Percentiles rank a stretch among this genome's conserved stretches.
Conservation (phyloP, 2,329 filamentous ascomycete genomes). For the Curvularia eragrostidis region DNA sequence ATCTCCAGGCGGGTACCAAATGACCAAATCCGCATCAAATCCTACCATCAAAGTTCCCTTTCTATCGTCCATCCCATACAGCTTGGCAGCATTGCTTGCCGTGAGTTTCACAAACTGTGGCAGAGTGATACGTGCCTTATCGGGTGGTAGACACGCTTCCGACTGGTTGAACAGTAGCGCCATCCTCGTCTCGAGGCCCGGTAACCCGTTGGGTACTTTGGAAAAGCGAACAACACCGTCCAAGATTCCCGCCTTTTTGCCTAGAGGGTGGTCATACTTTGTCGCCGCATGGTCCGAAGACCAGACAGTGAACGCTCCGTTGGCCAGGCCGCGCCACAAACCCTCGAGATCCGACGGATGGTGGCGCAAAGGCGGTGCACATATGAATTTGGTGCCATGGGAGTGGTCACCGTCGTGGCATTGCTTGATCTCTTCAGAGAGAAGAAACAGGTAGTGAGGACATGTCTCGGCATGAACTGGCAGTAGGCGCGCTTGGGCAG, state of each 20-base stretch:
- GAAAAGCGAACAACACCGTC: background rate
- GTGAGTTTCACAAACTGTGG: background rate
- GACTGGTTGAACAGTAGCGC: background rate
- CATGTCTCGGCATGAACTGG: background rate
- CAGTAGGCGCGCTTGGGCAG: background rate
- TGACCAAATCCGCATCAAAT: background rate
- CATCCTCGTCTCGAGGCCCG: background rate
- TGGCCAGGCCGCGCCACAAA: background rate
- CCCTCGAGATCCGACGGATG: background rate
- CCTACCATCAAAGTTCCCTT: background rate
- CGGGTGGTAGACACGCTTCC: background rate
- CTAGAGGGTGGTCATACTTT: background rate
- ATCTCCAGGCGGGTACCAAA: background rate
- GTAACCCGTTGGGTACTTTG: background rate
- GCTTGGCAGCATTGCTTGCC: background rate
- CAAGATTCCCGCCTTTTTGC: background rate
- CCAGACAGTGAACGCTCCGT: background rate
- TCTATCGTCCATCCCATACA: background rate
- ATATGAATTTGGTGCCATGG: background rate
- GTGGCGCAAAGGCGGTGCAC: background rate
- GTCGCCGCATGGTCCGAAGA: background rate
- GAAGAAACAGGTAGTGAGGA: background rate
- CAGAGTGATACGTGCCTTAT: background rate
- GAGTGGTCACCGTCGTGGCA: background rate
- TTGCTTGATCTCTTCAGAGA: background rate